Base-by-base conservation (phyloP, 2,329 filamentous ascomycete genomes). In the Diaporthe aspalathi region DNA sequence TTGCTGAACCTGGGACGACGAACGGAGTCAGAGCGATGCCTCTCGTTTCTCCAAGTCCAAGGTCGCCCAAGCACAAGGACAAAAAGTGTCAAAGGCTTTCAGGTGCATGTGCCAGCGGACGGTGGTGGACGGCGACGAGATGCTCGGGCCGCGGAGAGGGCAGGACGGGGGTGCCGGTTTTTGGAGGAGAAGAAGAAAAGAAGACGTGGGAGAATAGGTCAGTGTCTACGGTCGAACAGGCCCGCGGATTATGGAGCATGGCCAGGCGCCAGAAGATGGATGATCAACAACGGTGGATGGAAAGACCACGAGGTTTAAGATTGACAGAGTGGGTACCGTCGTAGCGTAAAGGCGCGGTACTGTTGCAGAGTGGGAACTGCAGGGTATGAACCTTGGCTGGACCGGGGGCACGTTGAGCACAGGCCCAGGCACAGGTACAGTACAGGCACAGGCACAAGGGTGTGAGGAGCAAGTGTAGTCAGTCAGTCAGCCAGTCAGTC, bases 241-340 rank as follows among this genome's bases (percentile, higher is more conserved):
- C 50, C 50, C 53, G 56, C 50, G 65, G 65, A 56, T 32, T 24
- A 50, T 56, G 45, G 47, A 68, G 43, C 40, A 32, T 56, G 45
- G 60, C 60, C 60, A 49, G 24, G 1, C 49, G 40, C 29, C 60
- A 16, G 38, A 16, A 38, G 45, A 45, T 63, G 43, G 45, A 50
- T 20, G 60, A 65, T 50, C 60, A 65, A 29, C 60, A 38, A 38
- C 43, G 60, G 60, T 65, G 43, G 60, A 65, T 65, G 45, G 60
- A 65, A 65, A 65, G 60, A 60, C 67, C 67, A 60, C 53, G 67
- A 49, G 67, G 67, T 60, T 67, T 68, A 68, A 56, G 67, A 68
- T 60, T 56, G 56, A 29, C 32, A 40, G 67, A 52, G 67, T 68
- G 67, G 67, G 20, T 68, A 68, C 53, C 47, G 35, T 54, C 47